Percentiles rank a stretch among this genome's conserved stretches.
Evolutionary conservation across 1,284 basidiomycete species (phyloP).

Genomic region (Farysia itapuensis): DNA sequence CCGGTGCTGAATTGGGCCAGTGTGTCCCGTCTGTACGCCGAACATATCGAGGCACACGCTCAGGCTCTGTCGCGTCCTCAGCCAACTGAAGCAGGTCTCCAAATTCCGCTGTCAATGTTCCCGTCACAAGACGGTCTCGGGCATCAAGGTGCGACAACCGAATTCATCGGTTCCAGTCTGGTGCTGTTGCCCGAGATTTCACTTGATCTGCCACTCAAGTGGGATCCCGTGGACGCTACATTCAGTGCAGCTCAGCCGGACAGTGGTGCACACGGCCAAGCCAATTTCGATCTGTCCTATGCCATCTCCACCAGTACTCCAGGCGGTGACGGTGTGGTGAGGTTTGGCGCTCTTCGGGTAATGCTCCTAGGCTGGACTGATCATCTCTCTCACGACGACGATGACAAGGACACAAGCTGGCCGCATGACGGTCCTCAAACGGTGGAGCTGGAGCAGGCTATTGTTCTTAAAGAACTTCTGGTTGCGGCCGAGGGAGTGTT

Average conservation of each 20-base stretch:
- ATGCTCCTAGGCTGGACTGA: background rate
- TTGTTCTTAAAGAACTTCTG: background rate
- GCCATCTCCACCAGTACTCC: background rate
- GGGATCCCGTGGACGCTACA: background rate
- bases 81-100: no score
- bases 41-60: slow-evolving; percentile 3
- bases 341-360: background rate
- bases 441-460: background rate
- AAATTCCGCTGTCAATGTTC: no score
- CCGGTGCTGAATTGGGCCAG: background rate
- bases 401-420: background rate
- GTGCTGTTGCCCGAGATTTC: no score
- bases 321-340: background rate
- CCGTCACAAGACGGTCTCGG: no score
- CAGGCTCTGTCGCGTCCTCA: slow-evolving; percentile 12
- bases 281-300: background rate
- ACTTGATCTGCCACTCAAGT: no score
- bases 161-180: no score
- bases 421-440: background rate
- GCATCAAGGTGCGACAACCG: no score
- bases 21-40: background rate
- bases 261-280: background rate
- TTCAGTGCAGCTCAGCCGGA: background rate
- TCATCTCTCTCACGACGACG: background rate
- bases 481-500: background rate